phyloP scores from a whole-genome alignment of 2,329 filamentous ascomycete genomes.

The Talaromyces sp. region DNA sequence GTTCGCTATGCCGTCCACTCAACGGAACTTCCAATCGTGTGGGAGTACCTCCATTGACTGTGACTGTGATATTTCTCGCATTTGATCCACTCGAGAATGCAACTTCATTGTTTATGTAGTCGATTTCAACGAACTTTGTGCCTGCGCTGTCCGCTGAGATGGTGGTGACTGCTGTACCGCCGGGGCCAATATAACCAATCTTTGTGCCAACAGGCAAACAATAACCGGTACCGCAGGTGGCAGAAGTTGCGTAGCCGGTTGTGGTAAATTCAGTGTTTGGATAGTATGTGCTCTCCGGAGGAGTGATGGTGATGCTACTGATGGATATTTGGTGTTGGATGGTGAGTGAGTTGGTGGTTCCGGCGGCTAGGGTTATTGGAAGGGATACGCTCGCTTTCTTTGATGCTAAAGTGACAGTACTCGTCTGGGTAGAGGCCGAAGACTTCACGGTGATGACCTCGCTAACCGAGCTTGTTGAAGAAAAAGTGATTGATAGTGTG shows the following conservation, averaged over 20 bases:
- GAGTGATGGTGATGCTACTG: constrained; percentile 23
- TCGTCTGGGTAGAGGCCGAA: neutral
- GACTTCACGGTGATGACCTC: neutral
- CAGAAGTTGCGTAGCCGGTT: constrained; percentile 33
- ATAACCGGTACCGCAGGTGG: constrained; percentile 36
- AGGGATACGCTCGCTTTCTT: constrained; percentile 16
- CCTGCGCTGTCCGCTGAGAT: constrained; percentile 35
- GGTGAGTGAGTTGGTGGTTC: constrained; percentile 26
- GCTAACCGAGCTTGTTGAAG: constrained; percentile 15
- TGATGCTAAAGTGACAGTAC: constrained; percentile 12
- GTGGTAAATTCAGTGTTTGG: constrained; percentile 37
- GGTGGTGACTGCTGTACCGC: constrained; percentile 31
- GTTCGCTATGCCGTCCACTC: constrained; percentile 34
- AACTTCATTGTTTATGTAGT: constrained; percentile 54
- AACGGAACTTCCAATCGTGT: constrained; percentile 52
- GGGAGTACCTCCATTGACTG: constrained; percentile 42
- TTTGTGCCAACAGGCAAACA: constrained; percentile 47
- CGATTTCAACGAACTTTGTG: constrained; percentile 44
- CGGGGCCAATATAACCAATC: constrained; percentile 37
- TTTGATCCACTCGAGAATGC: constrained; percentile 46
- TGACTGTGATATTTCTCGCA: constrained; percentile 50
- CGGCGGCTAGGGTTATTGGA: constrained; percentile 23
- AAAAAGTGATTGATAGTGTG: constrained; percentile 23
- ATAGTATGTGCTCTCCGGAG: constrained; percentile 39
- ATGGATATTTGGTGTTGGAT: constrained; percentile 21